phyloP scores from a whole-genome alignment of 2,329 filamentous ascomycete species.

The Metarhizium humberi region DNA sequence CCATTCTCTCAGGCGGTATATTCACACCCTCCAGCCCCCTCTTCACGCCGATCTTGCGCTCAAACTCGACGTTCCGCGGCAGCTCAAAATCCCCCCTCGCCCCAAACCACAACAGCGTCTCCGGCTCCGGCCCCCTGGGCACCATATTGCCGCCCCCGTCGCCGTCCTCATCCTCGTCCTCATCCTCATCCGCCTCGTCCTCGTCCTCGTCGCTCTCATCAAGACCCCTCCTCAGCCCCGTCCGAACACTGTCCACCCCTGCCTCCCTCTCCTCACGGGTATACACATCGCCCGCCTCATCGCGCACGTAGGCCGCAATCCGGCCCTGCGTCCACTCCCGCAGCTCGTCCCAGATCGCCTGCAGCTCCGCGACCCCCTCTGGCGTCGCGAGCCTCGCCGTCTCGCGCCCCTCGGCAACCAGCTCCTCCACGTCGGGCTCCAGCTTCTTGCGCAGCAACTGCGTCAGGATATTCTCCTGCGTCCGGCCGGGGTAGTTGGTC shows the following conservation, averaged over 20 bases:
- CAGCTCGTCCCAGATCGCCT: slow-evolving; percentile 47
- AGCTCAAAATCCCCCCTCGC: slow-evolving; percentile 35
- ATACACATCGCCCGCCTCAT: slow-evolving; percentile 50
- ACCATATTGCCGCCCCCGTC: slow-evolving; percentile 14
- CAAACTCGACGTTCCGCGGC: slow-evolving; percentile 34
- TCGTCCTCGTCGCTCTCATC: slow-evolving; percentile 47
- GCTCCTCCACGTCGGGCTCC: slow-evolving; percentile 66
- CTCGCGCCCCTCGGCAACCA: slow-evolving; percentile 55
- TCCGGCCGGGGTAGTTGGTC: slow-evolving; percentile 63
- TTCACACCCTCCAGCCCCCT: slow-evolving; percentile 26
- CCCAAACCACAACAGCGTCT: slow-evolving; percentile 38
- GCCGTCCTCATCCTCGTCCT: slow-evolving; percentile 9
- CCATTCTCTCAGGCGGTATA: slow-evolving; percentile 17
- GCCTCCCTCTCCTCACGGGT: slow-evolving; percentile 59
- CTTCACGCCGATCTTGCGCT: slow-evolving; percentile 23
- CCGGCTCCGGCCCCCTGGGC: slow-evolving; percentile 30
- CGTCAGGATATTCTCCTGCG: slow-evolving; percentile 55
- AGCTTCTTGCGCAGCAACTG: slow-evolving; percentile 75
- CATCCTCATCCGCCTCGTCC: slow-evolving; percentile 36
- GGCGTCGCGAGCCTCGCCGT: slow-evolving; percentile 30
- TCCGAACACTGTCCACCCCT: slow-evolving; percentile 62
- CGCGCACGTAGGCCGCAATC: slow-evolving; percentile 31
- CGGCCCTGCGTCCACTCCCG: slow-evolving; percentile 30
- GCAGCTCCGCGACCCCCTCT: slow-evolving; percentile 35
- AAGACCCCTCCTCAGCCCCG: slow-evolving; percentile 52